phyloP scores from a whole-genome alignment of 2,329 filamentous ascomycete genomes.

The Verticillium nubilum region DNA sequence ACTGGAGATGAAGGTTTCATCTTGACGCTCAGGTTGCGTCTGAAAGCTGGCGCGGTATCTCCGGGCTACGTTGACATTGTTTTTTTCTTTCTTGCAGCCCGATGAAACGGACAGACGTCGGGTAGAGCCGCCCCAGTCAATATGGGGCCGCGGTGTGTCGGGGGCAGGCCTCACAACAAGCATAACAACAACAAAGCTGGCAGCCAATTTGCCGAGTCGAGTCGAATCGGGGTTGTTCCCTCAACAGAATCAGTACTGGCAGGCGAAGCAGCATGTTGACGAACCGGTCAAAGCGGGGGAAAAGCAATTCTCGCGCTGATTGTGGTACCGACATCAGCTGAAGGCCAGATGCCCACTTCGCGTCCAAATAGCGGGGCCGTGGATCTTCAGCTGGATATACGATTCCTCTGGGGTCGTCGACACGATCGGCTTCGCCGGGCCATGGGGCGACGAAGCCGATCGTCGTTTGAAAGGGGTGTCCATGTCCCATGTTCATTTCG shows the following conservation, averaged over 20 bases:
- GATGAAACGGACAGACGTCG: neutral
- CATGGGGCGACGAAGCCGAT: neutral
- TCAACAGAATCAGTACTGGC: neutral
- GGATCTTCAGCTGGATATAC: neutral
- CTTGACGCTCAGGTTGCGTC: neutral
- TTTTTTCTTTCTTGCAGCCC: neutral
- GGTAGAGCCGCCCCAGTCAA: neutral
- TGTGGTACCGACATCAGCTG: neutral
- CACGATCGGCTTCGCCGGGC: neutral
- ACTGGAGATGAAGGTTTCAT: slow-evolving; percentile 1
- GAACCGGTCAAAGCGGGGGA: neutral
- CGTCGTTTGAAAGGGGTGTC: neutral
- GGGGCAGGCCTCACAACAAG: neutral
- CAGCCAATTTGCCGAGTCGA: neutral
- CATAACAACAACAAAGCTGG: neutral
- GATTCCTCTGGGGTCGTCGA: neutral
- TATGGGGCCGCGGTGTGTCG: neutral
- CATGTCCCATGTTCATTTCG: slow-evolving; percentile 2
- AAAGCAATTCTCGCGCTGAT: neutral
- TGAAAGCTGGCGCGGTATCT: neutral
- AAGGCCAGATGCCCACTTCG: neutral
- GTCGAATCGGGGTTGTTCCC: neutral
- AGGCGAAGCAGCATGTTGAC: neutral
- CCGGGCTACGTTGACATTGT: neutral
- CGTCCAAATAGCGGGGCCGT: neutral